A percentile compares a stretch with the other conserved stretches of the same genome.
Evolutionary conservation across 345 rosid genomes (phyloP).

Genomic region (Conringia planisiliqua): DNA sequence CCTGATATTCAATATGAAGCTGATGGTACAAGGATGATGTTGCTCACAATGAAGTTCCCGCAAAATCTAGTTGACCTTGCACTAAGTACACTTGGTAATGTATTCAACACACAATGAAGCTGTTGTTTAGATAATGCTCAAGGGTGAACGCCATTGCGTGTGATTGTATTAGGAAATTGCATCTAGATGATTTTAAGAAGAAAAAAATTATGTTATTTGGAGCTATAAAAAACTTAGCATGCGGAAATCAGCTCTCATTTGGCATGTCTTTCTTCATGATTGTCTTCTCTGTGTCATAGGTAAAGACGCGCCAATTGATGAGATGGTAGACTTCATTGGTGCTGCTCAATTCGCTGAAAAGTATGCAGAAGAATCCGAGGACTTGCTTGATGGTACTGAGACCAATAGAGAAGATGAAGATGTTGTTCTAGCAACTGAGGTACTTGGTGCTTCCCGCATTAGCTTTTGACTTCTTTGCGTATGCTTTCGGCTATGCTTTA

Average conservation of each 20-base stretch:
- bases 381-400: constrained; percentile 27
- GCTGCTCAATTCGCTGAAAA: constrained; percentile 79
- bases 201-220: neutral
- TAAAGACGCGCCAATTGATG: constrained; percentile 52
- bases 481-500: neutral
- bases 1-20: neutral
- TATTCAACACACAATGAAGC: neutral
- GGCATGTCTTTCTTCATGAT: neutral
- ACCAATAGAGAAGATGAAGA: constrained; percentile 12
- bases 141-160: neutral
- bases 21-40: constrained; percentile 44
- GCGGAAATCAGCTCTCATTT: neutral
- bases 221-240: neutral
- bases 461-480: neutral
- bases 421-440: constrained; percentile 40
- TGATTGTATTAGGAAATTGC: neutral
- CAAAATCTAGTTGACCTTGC: constrained; percentile 62
- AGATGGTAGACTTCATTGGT: constrained; percentile 71
- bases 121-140: neutral
- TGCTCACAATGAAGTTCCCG: constrained; percentile 70
- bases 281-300: constrained; percentile 43
- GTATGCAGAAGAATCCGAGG: constrained; percentile 40
- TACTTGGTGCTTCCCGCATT: constrained; percentile 15
- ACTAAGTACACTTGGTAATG: constrained; percentile 64
- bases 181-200: neutral